Evolutionary conservation across 192 early-diverging fungal genomes (phyloP), one percentile per base, ranked within the genome.

Genomic region (Umbelopsis ramanniana): DNA sequence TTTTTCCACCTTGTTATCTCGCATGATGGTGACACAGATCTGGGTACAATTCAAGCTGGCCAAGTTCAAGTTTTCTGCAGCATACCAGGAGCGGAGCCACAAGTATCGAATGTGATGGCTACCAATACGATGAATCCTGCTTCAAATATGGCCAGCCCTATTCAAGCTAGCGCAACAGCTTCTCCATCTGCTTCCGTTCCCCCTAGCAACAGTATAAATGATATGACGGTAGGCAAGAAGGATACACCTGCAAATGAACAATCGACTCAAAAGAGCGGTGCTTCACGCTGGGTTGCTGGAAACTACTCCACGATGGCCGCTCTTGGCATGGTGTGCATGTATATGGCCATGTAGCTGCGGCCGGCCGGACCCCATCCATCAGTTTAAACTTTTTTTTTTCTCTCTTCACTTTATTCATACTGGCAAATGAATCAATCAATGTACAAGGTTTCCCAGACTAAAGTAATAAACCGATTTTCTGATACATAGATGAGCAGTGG

Each of bases 61-160:
- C 57, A 63, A 63, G 57, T 63, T 3, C 57, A 63, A 33, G 33
- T 63, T 3, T 63, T 29, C 57, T 63, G 57, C 14, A 37, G 57
- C 11, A 6, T 63, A 29, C 57, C 57, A 14, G 57, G 57, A 37
- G 57, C 57, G 7, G 57, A 63, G 33, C 15, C 6, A 0, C 57
- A 9, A 17, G 33, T 63, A 12, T 11, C 26, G 0, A 35, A 63
- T 29, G 57, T 7, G 3, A 3, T 63, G 57, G 1, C 33, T 37
- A 63, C 57, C 35, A 37, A 29, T 8, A 35, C 19, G 14, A 19
- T 35, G 10, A 17, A 14, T 6, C 29, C 57, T 17, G 5, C 33
- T 4, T 17, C 57, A 29, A 57, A 21, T 26, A 19, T 63, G 29
- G 15, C 15, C 26, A 63, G 57, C 33, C 57, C 57, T 37, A 63